Percentiles rank a stretch among this genome's conserved stretches.
Conservation (phyloP, 2,329 filamentous ascomycete genomes). For the Ophiostoma sp. region DNA sequence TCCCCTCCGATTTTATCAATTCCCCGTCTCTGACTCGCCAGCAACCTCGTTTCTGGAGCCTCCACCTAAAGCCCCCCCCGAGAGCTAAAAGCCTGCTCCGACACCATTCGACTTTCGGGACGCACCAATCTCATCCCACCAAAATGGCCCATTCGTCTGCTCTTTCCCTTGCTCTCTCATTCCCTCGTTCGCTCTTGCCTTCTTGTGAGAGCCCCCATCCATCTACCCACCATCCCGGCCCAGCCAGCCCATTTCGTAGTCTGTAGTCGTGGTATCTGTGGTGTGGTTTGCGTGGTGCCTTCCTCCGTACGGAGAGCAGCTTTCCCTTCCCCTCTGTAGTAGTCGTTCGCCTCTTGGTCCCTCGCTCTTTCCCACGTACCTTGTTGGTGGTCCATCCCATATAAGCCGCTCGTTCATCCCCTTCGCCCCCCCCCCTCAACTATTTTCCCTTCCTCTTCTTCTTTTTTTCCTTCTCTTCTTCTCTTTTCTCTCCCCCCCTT, state of each 20-base stretch:
- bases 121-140: conserved; percentile 24
- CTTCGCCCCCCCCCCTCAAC: conserved; percentile 31
- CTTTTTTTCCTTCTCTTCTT: conserved; percentile 25
- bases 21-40: conserved; percentile 31
- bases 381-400: conserved; percentile 21
- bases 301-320: background rate
- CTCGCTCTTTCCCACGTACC: background rate
- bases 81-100: conserved; percentile 27
- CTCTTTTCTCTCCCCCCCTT: conserved; percentile 31
- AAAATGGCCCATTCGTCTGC: conserved; percentile 16
- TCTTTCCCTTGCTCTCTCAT: background rate
- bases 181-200: conserved; percentile 9
- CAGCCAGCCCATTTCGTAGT: background rate
- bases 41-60: conserved; percentile 20
- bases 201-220: conserved; percentile 11
- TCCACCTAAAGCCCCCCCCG: conserved; percentile 12
- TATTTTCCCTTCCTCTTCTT: conserved; percentile 16
- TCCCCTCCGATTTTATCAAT: conserved; percentile 29
- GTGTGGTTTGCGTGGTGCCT: background rate
- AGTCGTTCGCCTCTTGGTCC: background rate
- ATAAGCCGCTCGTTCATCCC: conserved; percentile 27
- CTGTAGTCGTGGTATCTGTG: background rate
- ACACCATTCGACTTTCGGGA: conserved; percentile 29
- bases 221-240: conserved; percentile 11
- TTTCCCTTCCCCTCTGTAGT: background rate